A percentile compares a stretch with the other conserved stretches of the same genome.
phyloP scores from a whole-genome alignment of 2,329 filamentous ascomycete species.

The Aspergillus quadricinctus region DNA sequence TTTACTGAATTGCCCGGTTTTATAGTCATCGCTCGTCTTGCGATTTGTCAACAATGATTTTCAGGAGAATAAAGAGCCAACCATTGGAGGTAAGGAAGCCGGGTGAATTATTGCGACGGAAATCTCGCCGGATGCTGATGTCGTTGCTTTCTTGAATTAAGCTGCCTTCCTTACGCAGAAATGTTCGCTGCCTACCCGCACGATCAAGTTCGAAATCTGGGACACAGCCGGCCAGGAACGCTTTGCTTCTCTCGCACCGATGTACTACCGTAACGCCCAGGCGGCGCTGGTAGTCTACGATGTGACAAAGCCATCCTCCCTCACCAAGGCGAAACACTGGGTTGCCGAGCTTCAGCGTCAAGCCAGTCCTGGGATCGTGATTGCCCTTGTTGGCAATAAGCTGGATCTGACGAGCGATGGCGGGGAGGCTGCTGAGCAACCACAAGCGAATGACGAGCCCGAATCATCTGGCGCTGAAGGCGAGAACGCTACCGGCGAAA shows the following conservation, averaged over 20 bases:
- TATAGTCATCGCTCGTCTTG: slow-evolving; percentile 88
- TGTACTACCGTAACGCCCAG: slow-evolving; percentile 99
- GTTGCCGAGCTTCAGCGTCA: slow-evolving; percentile 95
- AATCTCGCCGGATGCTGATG: slow-evolving; percentile 5
- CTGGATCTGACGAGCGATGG: slow-evolving; percentile 70
- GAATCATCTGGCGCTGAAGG: slow-evolving; percentile 29
- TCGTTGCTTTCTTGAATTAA: slow-evolving; percentile 35
- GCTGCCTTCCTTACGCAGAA: slow-evolving; percentile 98
- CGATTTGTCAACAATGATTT: slow-evolving; percentile 99
- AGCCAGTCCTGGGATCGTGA: slow-evolving; percentile 92
- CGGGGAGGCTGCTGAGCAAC: slow-evolving; percentile 43
- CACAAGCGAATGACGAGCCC: slow-evolving; percentile 34
- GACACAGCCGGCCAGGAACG: slow-evolving; percentile 97
- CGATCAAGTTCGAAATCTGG: slow-evolving; percentile 81
- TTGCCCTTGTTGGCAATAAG: slow-evolving; percentile 96
- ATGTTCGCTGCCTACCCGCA: slow-evolving; percentile 89
- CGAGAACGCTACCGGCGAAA: slow-evolving; percentile 45
- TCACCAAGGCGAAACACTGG: slow-evolving; percentile 98
- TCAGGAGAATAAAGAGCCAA: slow-evolving; percentile 99
- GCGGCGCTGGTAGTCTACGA: slow-evolving; percentile 98
- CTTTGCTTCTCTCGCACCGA: slow-evolving; percentile 91
- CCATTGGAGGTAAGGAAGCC: slow-evolving; percentile 74
- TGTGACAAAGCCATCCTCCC: slow-evolving; percentile 90
- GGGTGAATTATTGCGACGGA: background rate
- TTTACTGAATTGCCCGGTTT: slow-evolving; percentile 6